Evolutionary conservation across 371 early-diverging fungal genomes (phyloP), one percentile per base, ranked within the genome.

Genomic region (Mortierella sp.): DNA sequence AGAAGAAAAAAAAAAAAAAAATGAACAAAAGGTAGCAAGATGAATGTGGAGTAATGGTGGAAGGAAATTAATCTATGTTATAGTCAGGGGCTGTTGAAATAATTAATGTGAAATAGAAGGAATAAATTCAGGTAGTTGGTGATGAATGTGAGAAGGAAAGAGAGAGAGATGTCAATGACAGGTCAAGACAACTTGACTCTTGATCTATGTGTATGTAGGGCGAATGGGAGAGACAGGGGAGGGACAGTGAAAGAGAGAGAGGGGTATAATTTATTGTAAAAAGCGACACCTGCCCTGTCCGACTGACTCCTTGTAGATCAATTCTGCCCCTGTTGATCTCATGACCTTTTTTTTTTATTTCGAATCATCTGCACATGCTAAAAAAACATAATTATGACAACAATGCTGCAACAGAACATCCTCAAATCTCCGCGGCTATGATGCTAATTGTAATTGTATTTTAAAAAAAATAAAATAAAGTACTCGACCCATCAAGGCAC

Each of bases 261-360:
- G 63, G 49, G 34, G 7, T 51, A 13, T 9, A 40, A 40, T 40
- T 45, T 34, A 55, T 26, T 42, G 29, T 9, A 31, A 19, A 17
- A 40, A 13, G 31, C 13, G 34, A 51, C 42, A 47, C 34, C 31
- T 31, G 26, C 12, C 19, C 34, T 23, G 17, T 32, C 54, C 23
- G 51, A 51, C 31, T 59, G 2, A 15, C 22, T 34, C n/a, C 34
- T n/a, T n/a, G 64, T 22, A 54, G 54, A 64, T 49, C 37, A 28
- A 49, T 37, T 37, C 35, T 35, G 17, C 57, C 57, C 57, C 51
- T 43, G 51, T 29, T 45, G 45, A 49, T 63, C 64, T 54, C 28
- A 22, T 54, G 64, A 64, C 54, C 64, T 63, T 31, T 47, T 63
- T 64, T 31, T 45, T 23, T 42, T 54, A 43, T 35, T 64, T 43